phyloP scores from a whole-genome alignment of 2,329 filamentous ascomycete genomes.

The Botrytis pseudocinerea region DNA sequence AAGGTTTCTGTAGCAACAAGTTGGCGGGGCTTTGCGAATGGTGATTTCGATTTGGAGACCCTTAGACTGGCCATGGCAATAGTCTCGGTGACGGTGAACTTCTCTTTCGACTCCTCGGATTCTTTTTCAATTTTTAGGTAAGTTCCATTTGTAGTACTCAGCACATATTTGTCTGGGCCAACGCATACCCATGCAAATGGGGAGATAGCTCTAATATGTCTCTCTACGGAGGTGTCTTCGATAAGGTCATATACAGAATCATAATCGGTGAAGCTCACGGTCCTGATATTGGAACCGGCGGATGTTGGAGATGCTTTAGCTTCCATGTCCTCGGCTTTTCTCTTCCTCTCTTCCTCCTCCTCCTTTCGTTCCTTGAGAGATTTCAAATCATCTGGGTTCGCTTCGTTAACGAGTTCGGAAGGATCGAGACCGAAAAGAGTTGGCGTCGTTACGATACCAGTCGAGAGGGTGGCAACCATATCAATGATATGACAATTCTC shows the following conservation, averaged over 20 bases:
- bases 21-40: slow-evolving; percentile 67
- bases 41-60: slow-evolving; percentile 48
- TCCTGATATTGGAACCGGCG: slow-evolving; percentile 24
- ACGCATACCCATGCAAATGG: slow-evolving; percentile 80
- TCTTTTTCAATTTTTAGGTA: slow-evolving; percentile 53
- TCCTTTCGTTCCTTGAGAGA: slow-evolving; percentile 53
- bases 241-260: slow-evolving; percentile 90
- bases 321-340: slow-evolving; percentile 20
- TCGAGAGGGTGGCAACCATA: slow-evolving; percentile 83
- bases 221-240: slow-evolving; percentile 74
- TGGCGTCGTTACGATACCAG: slow-evolving; percentile 85
- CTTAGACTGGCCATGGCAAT: slow-evolving; percentile 26
- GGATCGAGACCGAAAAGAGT: slow-evolving; percentile 93
- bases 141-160: slow-evolving; percentile 65
- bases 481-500: slow-evolving; percentile 92
- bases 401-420: slow-evolving; percentile 69
- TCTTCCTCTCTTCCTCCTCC: slow-evolving; percentile 42
- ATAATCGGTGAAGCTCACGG: slow-evolving; percentile 78
- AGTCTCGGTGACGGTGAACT: slow-evolving; percentile 44
- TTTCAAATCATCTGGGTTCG: slow-evolving; percentile 62
- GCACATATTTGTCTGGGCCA: slow-evolving; percentile 67
- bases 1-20: slow-evolving; percentile 68
- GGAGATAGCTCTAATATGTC: slow-evolving; percentile 75
- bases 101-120: slow-evolving; percentile 26
- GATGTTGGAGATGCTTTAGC: not conserved